phyloP scores from a whole-genome alignment of 106 monocot species.

The Xerophyta viscosa region DNA sequence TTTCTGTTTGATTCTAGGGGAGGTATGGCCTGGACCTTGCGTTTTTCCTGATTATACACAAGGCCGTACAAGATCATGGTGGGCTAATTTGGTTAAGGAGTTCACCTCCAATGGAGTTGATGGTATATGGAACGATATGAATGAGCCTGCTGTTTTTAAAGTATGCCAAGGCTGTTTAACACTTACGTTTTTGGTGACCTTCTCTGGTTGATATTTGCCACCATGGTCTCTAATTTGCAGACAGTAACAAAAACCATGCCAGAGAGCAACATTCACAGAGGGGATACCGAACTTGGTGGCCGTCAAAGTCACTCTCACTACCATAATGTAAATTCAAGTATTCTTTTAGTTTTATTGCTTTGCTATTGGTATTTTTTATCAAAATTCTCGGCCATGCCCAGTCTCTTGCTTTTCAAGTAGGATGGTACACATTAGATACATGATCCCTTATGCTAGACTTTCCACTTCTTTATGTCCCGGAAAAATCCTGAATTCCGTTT shows the following conservation, averaged over 20 bases:
- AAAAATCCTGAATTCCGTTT: conserved; percentile 1
- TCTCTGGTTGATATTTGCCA: background rate
- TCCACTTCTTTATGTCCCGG: no score
- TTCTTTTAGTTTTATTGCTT: background rate
- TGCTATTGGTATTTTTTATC: conserved; percentile 1
- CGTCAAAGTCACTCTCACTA: conserved; percentile 77
- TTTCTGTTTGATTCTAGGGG: conserved; percentile 29
- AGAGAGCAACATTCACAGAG: conserved; percentile 81
- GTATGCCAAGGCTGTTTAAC: conserved; percentile 26
- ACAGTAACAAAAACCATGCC: conserved; percentile 97
- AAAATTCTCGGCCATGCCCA: no score
- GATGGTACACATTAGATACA: background rate
- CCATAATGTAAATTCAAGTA: conserved; percentile 85
- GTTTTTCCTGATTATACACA: conserved; percentile 97
- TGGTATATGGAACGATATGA: conserved; percentile 99
- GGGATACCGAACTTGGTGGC: conserved; percentile 80
- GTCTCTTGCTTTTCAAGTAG: no score
- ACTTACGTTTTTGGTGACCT: conserved; percentile 1
- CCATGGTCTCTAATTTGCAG: conserved; percentile 28
- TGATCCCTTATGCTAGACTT: background rate
- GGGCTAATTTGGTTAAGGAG: conserved; percentile 85
- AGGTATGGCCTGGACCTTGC: conserved; percentile 96
- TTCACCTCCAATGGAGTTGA: conserved; percentile 86
- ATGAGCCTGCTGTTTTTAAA: conserved; percentile 95
- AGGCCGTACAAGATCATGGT: conserved; percentile 63